Evolutionary conservation across 2,329 filamentous ascomycete species (phyloP).

Genomic region (Dactylella cylindrospora): DNA sequence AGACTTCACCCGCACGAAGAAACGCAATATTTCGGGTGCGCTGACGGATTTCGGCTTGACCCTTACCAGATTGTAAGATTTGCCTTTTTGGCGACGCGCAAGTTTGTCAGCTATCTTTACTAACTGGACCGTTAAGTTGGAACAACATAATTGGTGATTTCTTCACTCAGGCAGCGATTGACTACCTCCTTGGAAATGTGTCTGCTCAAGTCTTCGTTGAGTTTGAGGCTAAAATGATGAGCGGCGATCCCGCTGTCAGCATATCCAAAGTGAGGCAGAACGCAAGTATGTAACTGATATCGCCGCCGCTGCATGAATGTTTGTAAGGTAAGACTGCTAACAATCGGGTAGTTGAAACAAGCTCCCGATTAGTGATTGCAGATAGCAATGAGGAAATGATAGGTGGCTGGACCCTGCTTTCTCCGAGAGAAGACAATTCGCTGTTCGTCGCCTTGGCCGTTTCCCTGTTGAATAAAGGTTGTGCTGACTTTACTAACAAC

Average conservation of each 20-base stretch:
- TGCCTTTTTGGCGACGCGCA: slow-evolving; percentile 32
- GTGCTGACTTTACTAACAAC: slow-evolving; percentile 3
- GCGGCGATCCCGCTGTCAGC: slow-evolving; percentile 84
- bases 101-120: slow-evolving; percentile 8
- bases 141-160: slow-evolving; percentile 96
- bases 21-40: slow-evolving; percentile 86
- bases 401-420: slow-evolving; percentile 84
- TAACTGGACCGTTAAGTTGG: slow-evolving; percentile 54
- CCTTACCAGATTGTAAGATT: slow-evolving; percentile 64
- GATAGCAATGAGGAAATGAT: slow-evolving; percentile 82
- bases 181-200: slow-evolving; percentile 88
- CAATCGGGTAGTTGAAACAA: slow-evolving; percentile 66
- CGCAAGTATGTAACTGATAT: slow-evolving; percentile 58
- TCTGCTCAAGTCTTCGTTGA: slow-evolving; percentile 85
- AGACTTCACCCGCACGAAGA: slow-evolving; percentile 88
- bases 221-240: slow-evolving; percentile 92
- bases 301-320: background rate
- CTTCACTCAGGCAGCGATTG: slow-evolving; percentile 91
- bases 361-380: slow-evolving; percentile 79
- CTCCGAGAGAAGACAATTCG: slow-evolving; percentile 60
- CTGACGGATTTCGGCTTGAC: slow-evolving; percentile 89
- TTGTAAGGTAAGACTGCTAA: slow-evolving; percentile 8
- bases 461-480: background rate
- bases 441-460: slow-evolving; percentile 47
- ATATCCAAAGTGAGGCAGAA: slow-evolving; percentile 79